These are phyloP conservation scores for Coemansia sp. DNA, from an alignment of 192 early-diverging fungal genomes.

Conservation along the genomic window DNA sequence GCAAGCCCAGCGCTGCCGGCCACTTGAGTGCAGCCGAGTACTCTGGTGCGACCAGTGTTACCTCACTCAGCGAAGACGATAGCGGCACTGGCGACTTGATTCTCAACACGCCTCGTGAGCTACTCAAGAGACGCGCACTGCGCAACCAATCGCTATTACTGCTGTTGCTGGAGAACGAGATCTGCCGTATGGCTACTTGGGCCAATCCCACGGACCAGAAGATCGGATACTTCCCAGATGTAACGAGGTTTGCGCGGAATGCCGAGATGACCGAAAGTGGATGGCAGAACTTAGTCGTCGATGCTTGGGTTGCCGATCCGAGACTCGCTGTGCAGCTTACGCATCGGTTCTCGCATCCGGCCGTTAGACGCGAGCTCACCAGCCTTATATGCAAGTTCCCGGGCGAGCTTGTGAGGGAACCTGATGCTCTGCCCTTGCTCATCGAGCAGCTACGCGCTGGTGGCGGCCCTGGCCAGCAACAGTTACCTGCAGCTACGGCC, in stretches of 20 bases:
- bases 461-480: not conserved
- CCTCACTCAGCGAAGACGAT: constrained; percentile 36
- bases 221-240: constrained; percentile 37
- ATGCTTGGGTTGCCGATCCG: constrained; percentile 89
- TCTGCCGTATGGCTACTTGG: constrained; percentile 85
- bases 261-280: constrained; percentile 61
- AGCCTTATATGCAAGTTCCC: constrained; percentile 67
- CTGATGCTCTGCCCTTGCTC: constrained; percentile 76
- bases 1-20: not conserved
- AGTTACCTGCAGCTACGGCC: not conserved
- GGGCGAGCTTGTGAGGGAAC: constrained; percentile 68
- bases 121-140: constrained; percentile 37
- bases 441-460: constrained; percentile 62
- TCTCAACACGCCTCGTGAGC: constrained; percentile 37
- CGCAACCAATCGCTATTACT: constrained; percentile 63
- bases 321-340: constrained; percentile 78
- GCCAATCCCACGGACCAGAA: constrained; percentile 69
- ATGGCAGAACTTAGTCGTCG: constrained; percentile 76
- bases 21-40: constrained; percentile 12
- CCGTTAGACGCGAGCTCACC: constrained; percentile 69
- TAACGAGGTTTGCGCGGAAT: constrained; percentile 30
- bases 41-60: constrained; percentile 32
- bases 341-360: constrained; percentile 72
- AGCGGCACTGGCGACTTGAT: constrained; percentile 21
- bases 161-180: constrained; percentile 88